Conservation (phyloP, 2,329 filamentous ascomycete genomes). For the Bipolaris sorokiniana region DNA sequence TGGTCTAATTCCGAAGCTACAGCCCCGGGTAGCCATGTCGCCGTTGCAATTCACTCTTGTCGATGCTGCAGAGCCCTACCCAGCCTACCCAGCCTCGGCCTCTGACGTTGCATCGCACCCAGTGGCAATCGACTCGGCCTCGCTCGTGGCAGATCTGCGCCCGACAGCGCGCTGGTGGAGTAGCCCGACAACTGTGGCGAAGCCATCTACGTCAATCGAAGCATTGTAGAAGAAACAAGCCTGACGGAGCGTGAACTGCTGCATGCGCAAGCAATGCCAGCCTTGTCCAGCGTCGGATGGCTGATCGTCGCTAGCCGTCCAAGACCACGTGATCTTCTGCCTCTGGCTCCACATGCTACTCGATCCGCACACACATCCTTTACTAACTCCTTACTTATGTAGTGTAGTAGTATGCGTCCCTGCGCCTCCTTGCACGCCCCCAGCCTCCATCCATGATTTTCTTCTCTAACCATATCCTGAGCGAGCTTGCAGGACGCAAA, state of each 20-base stretch:
- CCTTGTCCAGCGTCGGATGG: background rate
- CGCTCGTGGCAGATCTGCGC: slow-evolving; percentile 29
- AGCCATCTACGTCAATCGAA: slow-evolving; percentile 36
- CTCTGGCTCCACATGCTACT: slow-evolving; percentile 1
- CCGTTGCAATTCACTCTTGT: slow-evolving; percentile 5
- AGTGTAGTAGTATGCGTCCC: too few species aligned
- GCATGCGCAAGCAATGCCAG: background rate
- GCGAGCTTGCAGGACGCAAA: background rate
- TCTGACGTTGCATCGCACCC: slow-evolving; percentile 21
- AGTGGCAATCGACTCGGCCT: slow-evolving; percentile 21
- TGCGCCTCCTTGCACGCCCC: background rate
- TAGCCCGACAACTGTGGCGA: background rate
- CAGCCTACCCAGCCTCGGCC: background rate
- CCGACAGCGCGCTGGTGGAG: slow-evolving; percentile 8
- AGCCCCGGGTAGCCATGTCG: slow-evolving; percentile 2
- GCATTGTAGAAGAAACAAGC: slow-evolving; percentile 16
- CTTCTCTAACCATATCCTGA: slow-evolving; percentile 1
- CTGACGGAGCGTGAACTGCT: slow-evolving; percentile 8
- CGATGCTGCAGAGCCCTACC: background rate
- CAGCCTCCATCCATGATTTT: background rate
- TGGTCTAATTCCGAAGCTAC: slow-evolving; percentile 16
- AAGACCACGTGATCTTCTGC: slow-evolving; percentile 3
- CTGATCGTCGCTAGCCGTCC: slow-evolving; percentile 10
- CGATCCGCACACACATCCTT: background rate
- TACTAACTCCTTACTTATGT: too few species aligned